Conservation (phyloP, 805 yeast species). For the Candida vaughaniae region DNA sequence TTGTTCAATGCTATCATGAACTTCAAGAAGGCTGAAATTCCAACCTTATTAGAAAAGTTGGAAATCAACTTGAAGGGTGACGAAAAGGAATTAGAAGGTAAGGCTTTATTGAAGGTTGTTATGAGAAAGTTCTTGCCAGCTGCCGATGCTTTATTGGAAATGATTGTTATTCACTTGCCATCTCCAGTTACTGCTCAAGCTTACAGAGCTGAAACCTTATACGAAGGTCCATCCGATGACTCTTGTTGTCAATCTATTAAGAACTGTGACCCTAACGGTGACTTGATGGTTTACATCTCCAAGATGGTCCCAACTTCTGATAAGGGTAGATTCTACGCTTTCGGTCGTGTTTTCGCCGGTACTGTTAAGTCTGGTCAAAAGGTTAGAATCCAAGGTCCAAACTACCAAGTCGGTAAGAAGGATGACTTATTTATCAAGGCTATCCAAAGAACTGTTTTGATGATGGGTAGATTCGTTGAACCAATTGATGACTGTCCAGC, state of each 20-base stretch:
- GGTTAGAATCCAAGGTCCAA: conserved; percentile 99
- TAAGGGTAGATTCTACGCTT: conserved; percentile 99
- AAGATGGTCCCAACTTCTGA: conserved; percentile 99
- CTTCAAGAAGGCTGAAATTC: conserved; percentile 97
- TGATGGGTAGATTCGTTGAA: conserved; percentile 99
- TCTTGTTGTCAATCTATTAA: conserved; percentile 87
- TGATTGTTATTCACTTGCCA: conserved; percentile 98
- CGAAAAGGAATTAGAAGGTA: conserved; percentile 98
- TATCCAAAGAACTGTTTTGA: conserved; percentile 97
- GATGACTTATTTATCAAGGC: conserved; percentile 96
- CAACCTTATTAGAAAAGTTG: conserved; percentile 87
- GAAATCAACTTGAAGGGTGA: conserved; percentile 92
- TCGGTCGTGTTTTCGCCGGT: conserved; percentile 99
- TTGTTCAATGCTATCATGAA: conserved; percentile 96
- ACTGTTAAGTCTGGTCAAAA: conserved; percentile 98
- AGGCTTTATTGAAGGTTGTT: conserved; percentile 95
- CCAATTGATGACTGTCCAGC: conserved; percentile 99
- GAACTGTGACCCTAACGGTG: conserved; percentile 98
- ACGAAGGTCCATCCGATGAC: conserved; percentile 98
- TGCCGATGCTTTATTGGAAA: conserved; percentile 98
- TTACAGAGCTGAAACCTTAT: conserved; percentile 98
- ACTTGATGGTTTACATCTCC: conserved; percentile 98
- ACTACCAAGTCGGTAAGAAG: conserved; percentile 98
- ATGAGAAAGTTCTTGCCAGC: conserved; percentile 99
- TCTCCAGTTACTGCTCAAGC: conserved; percentile 99